Conservation (phyloP, 148 eudicot species). For the Spergularia bocconei region DNA sequence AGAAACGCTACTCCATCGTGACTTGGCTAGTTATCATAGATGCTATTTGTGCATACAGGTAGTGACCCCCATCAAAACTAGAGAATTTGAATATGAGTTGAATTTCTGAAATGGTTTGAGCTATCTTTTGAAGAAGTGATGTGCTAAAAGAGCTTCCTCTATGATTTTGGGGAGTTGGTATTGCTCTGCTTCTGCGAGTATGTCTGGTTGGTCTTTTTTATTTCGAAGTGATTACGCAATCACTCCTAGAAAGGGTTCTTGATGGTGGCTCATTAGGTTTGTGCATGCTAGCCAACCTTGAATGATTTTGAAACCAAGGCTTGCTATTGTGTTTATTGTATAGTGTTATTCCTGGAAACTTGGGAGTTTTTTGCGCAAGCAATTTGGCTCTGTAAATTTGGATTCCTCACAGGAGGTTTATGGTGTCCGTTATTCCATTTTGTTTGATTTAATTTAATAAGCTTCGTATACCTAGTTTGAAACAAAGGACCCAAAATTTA, state of each 20-base stretch:
- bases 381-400: neutral
- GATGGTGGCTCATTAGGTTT: neutral
- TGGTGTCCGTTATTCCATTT: neutral
- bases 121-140: neutral
- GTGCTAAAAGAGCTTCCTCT: neutral
- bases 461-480: too few relatives aligned
- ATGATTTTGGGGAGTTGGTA: neutral
- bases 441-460: neutral
- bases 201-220: neutral
- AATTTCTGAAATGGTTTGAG: neutral
- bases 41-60: neutral
- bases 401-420: neutral
- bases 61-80: neutral
- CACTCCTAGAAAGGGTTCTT: neutral
- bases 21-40: too few relatives aligned
- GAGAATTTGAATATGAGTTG: neutral
- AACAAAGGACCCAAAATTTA: neutral
- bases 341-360: neutral
- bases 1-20: neutral
- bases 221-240: neutral
- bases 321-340: neutral
- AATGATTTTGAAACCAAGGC: neutral
- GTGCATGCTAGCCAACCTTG: neutral
- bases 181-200: neutral
- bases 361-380: neutral